Evolutionary conservation across 805 yeast genomes (phyloP), one percentile per base, ranked within the genome.

Genomic region (Schizosaccharomyces osmophilus): DNA sequence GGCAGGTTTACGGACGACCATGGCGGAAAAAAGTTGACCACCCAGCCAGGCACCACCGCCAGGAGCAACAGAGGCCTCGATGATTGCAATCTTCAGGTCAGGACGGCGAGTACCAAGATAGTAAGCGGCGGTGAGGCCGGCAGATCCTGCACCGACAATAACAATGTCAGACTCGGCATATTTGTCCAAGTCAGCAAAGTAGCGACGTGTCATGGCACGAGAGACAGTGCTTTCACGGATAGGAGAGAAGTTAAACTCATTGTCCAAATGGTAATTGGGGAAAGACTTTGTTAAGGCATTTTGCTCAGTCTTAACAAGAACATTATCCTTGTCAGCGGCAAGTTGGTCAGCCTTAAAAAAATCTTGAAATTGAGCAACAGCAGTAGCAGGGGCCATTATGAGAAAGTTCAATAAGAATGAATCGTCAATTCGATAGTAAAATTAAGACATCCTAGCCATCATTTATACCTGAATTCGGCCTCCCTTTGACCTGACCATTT

Each of bases 31-130:
- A 64, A 84, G 73, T 70, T 82, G 87, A 13, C 88, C 90, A 62
- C 87, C 87, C 59, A 84, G 74, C 82, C 85, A 83, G 63, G 84
- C 81, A 36, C 90, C 90, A 64, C 89, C 90, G 63, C 89, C 89
- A 62, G 85, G 84, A 42, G 85, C 77, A n/a, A 83, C 86, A 64
- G 78, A 77, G 43, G 86, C 82, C 73, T 84, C 90, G 63, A 84
- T 77, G 64, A 82, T 80, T 64, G 87, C 86, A 65, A 84, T 79
- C 70, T 81, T 83, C 66, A 84, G 74, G 65, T 84, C 87, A 17
- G 90, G 89, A 70, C 89, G 78, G 68, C 82, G 79, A 69, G 78
- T 81, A 60, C 85, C 87, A 66, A 84, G 74, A 48, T 78, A 79
- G 69, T 80, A 84, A n/a, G 88, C 89, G 36, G 87, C 85, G 62